Evolutionary conservation across 179 eudicot species (phyloP).

Genomic region (Silene vulgaris): DNA sequence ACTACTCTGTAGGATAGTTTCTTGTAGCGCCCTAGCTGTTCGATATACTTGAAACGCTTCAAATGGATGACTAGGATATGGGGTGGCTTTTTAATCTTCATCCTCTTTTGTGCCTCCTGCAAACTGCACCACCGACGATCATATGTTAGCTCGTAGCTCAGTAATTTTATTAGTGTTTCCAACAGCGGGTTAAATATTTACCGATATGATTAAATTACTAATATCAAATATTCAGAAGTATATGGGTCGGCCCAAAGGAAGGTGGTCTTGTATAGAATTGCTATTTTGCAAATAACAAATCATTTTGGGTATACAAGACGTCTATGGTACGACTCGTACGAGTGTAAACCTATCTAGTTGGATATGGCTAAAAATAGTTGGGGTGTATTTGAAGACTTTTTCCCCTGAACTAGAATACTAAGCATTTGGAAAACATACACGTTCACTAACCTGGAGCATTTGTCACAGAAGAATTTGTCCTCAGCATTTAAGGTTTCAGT

Average conservation of each 20-base stretch:
- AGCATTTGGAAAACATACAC: conserved; percentile 6
- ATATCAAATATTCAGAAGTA: no score
- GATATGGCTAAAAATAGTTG: background rate
- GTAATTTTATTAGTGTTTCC: background rate
- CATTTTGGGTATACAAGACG: no score
- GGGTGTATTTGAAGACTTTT: background rate
- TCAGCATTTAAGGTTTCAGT: conserved; percentile 85
- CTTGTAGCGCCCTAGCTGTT: conserved; percentile 72
- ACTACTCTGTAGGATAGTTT: conserved; percentile 83
- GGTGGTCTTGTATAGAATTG: no score
- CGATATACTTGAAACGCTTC: conserved; percentile 84
- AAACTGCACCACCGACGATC: conserved; percentile 37
- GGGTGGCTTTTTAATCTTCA: conserved; percentile 89
- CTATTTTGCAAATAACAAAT: no score
- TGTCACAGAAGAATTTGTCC: conserved; percentile 89
- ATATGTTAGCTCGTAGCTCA: background rate
- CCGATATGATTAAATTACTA: background rate
- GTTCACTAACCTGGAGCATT: conserved; percentile 69
- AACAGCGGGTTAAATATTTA: background rate
- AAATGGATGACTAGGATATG: conserved; percentile 78
- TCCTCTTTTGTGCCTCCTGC: conserved; percentile 95
- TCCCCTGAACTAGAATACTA: background rate
- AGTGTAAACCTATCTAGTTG: background rate
- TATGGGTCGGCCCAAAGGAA: no score
- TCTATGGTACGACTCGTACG: background rate